Evolutionary conservation across 768 basidiomycete genomes (phyloP), one percentile per base, ranked within the genome.

Genomic region (Pleurotus pulmonarius): DNA sequence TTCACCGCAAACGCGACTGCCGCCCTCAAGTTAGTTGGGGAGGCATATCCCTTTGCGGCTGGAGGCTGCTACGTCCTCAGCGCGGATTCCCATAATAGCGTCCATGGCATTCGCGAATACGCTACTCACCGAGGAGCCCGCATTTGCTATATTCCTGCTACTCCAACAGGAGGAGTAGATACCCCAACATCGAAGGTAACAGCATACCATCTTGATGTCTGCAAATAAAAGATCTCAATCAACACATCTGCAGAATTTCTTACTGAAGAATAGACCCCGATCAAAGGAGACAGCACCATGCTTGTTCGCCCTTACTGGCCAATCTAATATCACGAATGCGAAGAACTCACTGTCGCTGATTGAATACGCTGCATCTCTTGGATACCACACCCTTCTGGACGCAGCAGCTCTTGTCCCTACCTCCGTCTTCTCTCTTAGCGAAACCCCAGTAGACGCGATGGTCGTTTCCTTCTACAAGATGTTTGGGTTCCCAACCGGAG

Each of bases 391-490:
- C 1, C 70, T 94, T n/a, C 72, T 93, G 37, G 91, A 94, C 64
- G 90, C 87, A 13, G 91, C 92, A 5, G 91, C 91, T 2, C 75
- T 93, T 39, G 90, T 85, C 2, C 84, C 91, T 8, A 86, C 88
- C 1, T 83, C 89, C 6, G 64, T 74, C 15, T 79, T 93, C 55
- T 87, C 87, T 11, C 73, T 94, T 12, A 69, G 79, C 1, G 80
- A 86, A 51, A 78, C 76, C 26, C 82, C 85, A 3, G 86, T 91
- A 9, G 92, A 94, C 67, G 91, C 90, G 1, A 84, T 92, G 80
- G 90, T 85, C 0, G 65, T 94, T 53, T 90, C 87, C 44, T 92
- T 93, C 63, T 94, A 94, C 72, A 94, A 94, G 63, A 92, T 93
- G 87, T 90, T 92, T 60, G 91, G 91, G 34, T 93, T 85, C 62